Percentiles rank a stretch among this genome's conserved stretches.
Conservation (phyloP, 352 stramenopile genomes). For the Phytopythium helicoides region DNA sequence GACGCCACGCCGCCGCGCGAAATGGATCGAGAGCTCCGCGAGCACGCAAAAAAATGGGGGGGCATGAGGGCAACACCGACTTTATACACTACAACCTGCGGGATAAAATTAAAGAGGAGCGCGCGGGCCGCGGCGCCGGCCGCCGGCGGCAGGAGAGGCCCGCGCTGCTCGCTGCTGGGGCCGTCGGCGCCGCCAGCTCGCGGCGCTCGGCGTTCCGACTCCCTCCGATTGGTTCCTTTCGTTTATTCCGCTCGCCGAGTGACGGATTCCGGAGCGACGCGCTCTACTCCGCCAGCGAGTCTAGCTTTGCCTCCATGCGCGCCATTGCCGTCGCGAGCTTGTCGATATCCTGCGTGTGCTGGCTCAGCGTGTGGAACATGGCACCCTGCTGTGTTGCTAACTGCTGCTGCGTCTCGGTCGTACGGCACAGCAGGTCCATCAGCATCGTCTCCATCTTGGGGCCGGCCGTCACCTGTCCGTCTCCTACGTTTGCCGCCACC, state of each 20-base stretch:
- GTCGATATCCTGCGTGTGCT: slow-evolving; percentile 89
- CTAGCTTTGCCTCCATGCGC: slow-evolving; percentile 90
- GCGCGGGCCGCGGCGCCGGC: background rate
- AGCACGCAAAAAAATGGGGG: background rate
- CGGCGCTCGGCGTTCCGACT: background rate
- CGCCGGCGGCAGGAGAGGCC: background rate
- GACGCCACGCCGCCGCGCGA: too few species aligned
- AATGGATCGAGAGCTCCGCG: too few species aligned
- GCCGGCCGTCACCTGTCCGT: slow-evolving; percentile 78
- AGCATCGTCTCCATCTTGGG: slow-evolving; percentile 91
- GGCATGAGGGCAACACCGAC: slow-evolving; percentile 6
- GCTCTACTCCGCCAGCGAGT: slow-evolving; percentile 71
- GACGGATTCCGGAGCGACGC: background rate
- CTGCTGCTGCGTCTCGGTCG: slow-evolving; percentile 88
- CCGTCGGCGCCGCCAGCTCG: background rate
- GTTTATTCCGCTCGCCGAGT: slow-evolving; percentile 3
- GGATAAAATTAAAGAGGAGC: slow-evolving; percentile 27
- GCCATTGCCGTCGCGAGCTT: slow-evolving; percentile 82
- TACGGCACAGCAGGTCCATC: slow-evolving; percentile 87
- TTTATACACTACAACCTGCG: slow-evolving; percentile 31
- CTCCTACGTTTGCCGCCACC: slow-evolving; percentile 74
- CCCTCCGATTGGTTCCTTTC: background rate
- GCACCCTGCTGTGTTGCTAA: slow-evolving; percentile 87
- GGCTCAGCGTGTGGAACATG: slow-evolving; percentile 90
- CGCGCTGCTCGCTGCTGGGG: background rate